Conservation (phyloP, 2,329 filamentous ascomycete species). For the Claviceps arundinis region DNA sequence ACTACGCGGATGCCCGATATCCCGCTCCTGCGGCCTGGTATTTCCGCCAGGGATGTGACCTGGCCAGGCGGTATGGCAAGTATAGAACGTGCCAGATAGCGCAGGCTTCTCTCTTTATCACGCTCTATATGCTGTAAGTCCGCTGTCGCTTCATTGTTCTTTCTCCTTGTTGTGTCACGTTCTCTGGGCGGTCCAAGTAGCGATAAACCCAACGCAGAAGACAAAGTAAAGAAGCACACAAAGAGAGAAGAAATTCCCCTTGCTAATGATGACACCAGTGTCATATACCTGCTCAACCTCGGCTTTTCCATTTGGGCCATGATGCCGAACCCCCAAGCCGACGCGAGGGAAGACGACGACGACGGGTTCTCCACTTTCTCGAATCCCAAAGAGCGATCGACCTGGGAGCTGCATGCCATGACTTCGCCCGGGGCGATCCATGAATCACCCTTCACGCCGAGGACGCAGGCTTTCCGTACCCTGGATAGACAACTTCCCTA, state of each 20-base stretch:
- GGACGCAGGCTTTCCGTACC: conserved; percentile 54
- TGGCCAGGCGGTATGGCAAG: conserved; percentile 40
- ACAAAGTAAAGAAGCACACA: no score
- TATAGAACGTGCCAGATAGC: conserved; percentile 53
- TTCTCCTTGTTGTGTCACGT: neutral
- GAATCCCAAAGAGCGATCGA: conserved; percentile 28
- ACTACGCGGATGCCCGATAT: conserved; percentile 52
- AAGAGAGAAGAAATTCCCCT: neutral
- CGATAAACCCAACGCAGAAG: neutral
- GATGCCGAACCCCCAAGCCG: conserved; percentile 41
- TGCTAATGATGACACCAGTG: conserved; percentile 22
- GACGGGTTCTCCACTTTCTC: conserved; percentile 24
- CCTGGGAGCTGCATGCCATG: conserved; percentile 47
- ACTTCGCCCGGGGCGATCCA: conserved; percentile 18
- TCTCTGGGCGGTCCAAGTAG: neutral
- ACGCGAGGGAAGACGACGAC: conserved; percentile 29
- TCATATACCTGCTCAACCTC: conserved; percentile 46
- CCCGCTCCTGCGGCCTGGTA: conserved; percentile 60
- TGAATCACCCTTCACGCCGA: conserved; percentile 43
- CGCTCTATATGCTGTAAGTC: conserved; percentile 55
- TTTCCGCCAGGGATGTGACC: conserved; percentile 53
- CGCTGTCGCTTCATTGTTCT: neutral
- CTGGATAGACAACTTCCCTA: conserved; percentile 45
- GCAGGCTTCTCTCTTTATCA: conserved; percentile 51
- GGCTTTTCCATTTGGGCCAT: conserved; percentile 45